A percentile compares a stretch with the other conserved stretches of the same genome.
Conservation (phyloP, 345 rosid species). For the Eutrema yunnanense region DNA sequence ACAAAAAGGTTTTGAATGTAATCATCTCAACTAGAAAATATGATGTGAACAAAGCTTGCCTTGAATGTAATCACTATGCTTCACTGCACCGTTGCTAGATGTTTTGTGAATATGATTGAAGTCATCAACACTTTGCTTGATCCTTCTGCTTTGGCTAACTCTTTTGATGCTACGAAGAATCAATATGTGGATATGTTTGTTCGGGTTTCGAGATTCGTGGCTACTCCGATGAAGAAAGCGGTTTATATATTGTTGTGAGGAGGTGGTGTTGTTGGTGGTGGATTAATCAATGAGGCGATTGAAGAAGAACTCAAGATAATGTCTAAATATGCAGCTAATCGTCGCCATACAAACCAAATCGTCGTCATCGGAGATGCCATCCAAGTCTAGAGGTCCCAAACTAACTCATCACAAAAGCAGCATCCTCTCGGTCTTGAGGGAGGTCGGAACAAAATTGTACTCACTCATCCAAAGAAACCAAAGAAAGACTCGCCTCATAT, state of each 20-base stretch:
- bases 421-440: too few relatives aligned
- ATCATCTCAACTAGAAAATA: constrained; percentile 44
- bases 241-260: constrained; percentile 66
- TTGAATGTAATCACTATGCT: constrained; percentile 78
- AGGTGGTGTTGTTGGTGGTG: constrained; percentile 18
- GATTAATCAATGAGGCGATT: constrained; percentile 15
- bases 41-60: constrained; percentile 68
- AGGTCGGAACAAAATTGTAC: too few relatives aligned
- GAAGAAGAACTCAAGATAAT: constrained; percentile 30
- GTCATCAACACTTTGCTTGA: constrained; percentile 55
- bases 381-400: too few relatives aligned
- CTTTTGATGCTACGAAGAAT: constrained; percentile 58
- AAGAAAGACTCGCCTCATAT: too few relatives aligned
- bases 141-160: constrained; percentile 53
- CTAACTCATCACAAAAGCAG: too few relatives aligned
- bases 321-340: constrained; percentile 65
- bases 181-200: constrained; percentile 55
- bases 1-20: constrained; percentile 51
- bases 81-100: constrained; percentile 89
- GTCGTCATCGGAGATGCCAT: too few relatives aligned
- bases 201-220: constrained; percentile 23
- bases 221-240: constrained; percentile 35
- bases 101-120: constrained; percentile 34
- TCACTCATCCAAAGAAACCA: too few relatives aligned
- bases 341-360: not conserved